phyloP scores from a whole-genome alignment of 306 rosid genomes.

The Oemleria cerasiformis region DNA sequence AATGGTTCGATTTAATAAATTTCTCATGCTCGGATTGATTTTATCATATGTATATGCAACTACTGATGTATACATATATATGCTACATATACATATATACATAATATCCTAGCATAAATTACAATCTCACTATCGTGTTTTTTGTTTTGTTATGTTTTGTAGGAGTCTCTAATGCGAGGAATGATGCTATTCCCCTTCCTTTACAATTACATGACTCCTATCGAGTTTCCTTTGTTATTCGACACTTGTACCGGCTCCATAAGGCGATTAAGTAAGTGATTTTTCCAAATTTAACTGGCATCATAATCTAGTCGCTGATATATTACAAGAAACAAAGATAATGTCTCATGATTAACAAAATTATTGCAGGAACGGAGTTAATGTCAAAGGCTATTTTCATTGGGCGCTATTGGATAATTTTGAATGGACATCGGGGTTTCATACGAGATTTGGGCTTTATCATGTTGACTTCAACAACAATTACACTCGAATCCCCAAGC shows the following conservation, averaged over 20 bases:
- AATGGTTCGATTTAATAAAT: conserved; percentile 23
- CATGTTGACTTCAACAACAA: not conserved
- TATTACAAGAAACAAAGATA: not conserved
- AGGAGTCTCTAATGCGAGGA: not conserved
- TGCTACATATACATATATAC: not conserved
- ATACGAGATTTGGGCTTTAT: not conserved
- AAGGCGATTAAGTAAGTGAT: conserved; percentile 1
- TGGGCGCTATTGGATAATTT: conserved; percentile 12
- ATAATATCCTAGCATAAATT: not conserved
- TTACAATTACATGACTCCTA: not conserved
- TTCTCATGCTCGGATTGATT: no score
- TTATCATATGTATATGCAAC: no score
- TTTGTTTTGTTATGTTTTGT: no score
- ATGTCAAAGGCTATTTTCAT: conserved; percentile 12
- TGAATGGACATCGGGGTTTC: conserved; percentile 11
- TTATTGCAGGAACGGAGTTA: conserved; percentile 8
- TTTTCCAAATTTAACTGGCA: not conserved
- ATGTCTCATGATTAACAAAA: not conserved
- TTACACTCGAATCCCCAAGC: not conserved
- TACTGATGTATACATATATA: not conserved
- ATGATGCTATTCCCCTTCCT: not conserved
- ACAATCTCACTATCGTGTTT: not conserved
- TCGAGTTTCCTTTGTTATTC: conserved; percentile 4
- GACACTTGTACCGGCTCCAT: not conserved
- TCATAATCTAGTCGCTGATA: no score